Evolutionary conservation across 176 grass and related monocot genomes (phyloP).

Genomic region (Bolboschoenus planiculmis): DNA sequence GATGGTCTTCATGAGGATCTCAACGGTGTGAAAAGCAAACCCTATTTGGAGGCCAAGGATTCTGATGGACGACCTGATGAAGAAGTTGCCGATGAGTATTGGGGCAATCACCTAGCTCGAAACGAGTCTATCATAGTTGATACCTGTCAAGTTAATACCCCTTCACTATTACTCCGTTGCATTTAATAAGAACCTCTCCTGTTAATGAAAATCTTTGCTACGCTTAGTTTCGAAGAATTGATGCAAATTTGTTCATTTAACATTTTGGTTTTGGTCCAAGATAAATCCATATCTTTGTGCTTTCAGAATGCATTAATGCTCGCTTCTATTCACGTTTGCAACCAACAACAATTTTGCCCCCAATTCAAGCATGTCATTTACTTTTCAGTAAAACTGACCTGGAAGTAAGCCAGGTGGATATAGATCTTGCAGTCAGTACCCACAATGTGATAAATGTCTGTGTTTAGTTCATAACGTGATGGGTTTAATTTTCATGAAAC

Average conservation of each 20-base stretch:
- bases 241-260: neutral
- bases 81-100: slow-evolving; percentile 96
- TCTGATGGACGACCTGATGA: slow-evolving; percentile 59
- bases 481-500: slow-evolving; percentile 16
- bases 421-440: neutral
- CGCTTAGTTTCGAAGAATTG: neutral
- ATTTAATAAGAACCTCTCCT: slow-evolving; percentile 3
- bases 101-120: slow-evolving; percentile 91
- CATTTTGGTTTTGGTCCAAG: neutral
- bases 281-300: neutral
- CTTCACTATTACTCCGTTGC: neutral
- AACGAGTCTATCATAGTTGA: slow-evolving; percentile 95
- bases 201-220: slow-evolving; percentile 11
- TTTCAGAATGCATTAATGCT: neutral
- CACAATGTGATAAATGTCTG: neutral
- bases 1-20: slow-evolving; percentile 98
- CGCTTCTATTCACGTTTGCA: neutral
- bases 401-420: neutral
- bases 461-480: neutral
- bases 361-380: neutral
- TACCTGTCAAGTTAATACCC: slow-evolving; percentile 73
- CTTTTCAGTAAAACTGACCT: neutral
- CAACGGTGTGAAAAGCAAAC: slow-evolving; percentile 89
- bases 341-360: neutral
- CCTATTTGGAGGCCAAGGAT: slow-evolving; percentile 91